A percentile compares a stretch with the other conserved stretches of the same genome.
Evolutionary conservation across 306 rosid genomes (phyloP).

Genomic region (Betula pendula): DNA sequence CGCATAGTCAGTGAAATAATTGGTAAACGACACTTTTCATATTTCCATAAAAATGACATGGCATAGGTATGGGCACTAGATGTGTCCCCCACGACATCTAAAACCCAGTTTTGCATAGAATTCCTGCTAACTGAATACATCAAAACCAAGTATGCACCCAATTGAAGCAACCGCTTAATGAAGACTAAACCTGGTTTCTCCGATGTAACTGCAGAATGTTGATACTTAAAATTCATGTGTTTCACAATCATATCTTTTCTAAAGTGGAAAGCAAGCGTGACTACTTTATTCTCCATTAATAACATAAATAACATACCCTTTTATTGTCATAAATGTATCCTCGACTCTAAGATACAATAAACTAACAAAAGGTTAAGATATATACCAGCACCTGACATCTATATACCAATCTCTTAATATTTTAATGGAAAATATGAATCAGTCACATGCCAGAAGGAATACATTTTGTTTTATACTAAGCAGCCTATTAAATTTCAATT

Average conservation of each 20-base stretch:
- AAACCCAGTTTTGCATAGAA: too few species aligned
- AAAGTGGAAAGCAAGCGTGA: neutral
- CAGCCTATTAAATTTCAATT: neutral
- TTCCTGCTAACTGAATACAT: too few species aligned
- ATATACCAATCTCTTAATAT: neutral
- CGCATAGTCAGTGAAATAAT: neutral
- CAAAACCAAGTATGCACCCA: too few species aligned
- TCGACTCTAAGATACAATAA: neutral
- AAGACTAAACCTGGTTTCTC: too few species aligned
- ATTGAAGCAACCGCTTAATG: too few species aligned
- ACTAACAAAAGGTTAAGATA: neutral
- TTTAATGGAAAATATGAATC: neutral
- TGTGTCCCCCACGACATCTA: too few species aligned
- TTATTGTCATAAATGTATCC: neutral
- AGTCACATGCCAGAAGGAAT: neutral
- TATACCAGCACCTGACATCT: too few species aligned
- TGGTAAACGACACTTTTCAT: neutral
- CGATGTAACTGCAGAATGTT: too few species aligned
- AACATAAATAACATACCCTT: neutral
- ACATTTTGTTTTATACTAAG: neutral
- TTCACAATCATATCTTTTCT: neutral
- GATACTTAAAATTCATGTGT: neutral
- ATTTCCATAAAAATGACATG: neutral
- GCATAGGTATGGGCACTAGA: neutral
- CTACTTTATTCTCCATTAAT: neutral